phyloP scores from a whole-genome alignment of 1,284 basidiomycete genomes.

The Ceratorhiza oryzae-sativae region DNA sequence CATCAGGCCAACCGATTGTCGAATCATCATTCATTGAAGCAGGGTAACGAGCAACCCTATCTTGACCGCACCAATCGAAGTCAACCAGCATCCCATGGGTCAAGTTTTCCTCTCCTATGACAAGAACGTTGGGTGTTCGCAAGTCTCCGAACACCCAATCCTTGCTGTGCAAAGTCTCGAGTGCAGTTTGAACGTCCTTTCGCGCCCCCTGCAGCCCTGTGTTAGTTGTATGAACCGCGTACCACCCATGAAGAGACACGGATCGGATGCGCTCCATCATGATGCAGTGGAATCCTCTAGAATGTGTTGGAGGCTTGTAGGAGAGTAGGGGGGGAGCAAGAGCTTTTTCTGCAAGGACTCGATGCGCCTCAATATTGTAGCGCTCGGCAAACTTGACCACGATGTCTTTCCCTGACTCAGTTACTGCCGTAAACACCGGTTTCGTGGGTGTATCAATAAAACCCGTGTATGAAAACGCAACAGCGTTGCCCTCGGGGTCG shows the following conservation, averaged over 20 bases:
- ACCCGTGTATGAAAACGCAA: background rate
- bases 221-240: background rate
- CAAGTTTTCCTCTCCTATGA: background rate
- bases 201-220: background rate
- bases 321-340: constrained; percentile 40
- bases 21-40: background rate
- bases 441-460: background rate
- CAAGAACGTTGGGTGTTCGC: constrained; percentile 28
- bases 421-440: background rate
- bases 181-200: constrained; percentile 8
- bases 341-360: constrained; percentile 26
- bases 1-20: constrained; percentile 1
- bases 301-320: background rate
- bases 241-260: background rate
- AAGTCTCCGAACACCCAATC: constrained; percentile 38
- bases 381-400: constrained; percentile 41
- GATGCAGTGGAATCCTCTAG: background rate
- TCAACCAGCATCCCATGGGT: constrained; percentile 24
- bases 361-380: constrained; percentile 34
- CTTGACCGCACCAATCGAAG: constrained; percentile 36
- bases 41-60: constrained; percentile 14
- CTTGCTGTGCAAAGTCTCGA: constrained; percentile 7
- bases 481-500: background rate
- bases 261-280: constrained; percentile 23
- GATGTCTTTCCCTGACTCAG: background rate